Percentiles rank a stretch among this genome's conserved stretches.
Conservation (phyloP, 2,329 filamentous ascomycete species). For the Aspergillus alliaceus region DNA sequence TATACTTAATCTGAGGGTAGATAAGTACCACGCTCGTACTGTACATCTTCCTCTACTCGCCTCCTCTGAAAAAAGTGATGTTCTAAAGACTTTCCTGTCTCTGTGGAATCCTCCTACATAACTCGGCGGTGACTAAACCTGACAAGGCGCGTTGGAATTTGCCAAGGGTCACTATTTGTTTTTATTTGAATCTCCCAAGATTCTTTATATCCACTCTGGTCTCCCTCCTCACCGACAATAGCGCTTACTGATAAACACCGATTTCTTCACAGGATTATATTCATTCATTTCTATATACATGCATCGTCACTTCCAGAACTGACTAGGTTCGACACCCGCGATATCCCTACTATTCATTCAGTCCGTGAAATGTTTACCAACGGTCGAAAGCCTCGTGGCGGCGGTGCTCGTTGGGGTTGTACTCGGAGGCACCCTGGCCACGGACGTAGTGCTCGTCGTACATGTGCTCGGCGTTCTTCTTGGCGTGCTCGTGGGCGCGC, state of each 20-base stretch:
- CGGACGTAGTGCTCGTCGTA: constrained; percentile 64
- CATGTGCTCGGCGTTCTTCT: constrained; percentile 58
- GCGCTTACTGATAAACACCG: no score
- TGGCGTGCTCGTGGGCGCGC: constrained; percentile 60
- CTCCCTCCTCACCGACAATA: no score
- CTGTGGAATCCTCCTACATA: constrained; percentile 22
- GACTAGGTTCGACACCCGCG: neutral
- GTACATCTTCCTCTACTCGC: no score
- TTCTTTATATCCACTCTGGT: no score
- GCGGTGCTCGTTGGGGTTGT: constrained; percentile 49
- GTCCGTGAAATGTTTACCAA: constrained; percentile 18
- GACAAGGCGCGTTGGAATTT: neutral
- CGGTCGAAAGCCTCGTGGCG: constrained; percentile 32
- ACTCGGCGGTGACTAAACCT: neutral
- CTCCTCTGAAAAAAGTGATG: no score
- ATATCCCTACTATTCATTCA: neutral
- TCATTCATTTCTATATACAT: constrained; percentile 4
- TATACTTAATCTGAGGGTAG: no score
- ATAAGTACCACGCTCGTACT: no score
- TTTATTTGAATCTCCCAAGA: neutral
- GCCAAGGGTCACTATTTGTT: constrained; percentile 2
- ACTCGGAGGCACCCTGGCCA: constrained; percentile 48
- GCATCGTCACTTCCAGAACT: constrained; percentile 1
- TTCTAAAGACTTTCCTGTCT: constrained; percentile 8
- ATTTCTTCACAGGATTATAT: neutral